Evolutionary conservation across 805 yeast species (phyloP).

Genomic region (Blastobotrys peoriensis): DNA sequence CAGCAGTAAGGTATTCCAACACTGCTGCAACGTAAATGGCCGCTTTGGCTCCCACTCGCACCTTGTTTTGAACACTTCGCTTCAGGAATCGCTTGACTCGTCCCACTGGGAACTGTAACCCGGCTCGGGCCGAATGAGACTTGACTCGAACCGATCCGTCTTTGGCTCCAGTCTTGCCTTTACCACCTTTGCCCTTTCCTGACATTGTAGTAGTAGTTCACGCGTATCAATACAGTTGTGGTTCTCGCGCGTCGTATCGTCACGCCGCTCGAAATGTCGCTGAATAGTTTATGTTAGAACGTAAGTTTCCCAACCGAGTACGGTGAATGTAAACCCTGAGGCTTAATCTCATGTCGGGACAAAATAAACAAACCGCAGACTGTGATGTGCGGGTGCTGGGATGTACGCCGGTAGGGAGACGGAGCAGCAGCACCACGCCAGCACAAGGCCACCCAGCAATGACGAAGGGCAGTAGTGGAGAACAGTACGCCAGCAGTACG

Average conservation of each 20-base stretch:
- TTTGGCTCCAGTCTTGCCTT: slow-evolving; percentile 88
- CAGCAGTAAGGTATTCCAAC: slow-evolving; percentile 92
- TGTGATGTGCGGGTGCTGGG: too few relatives aligned
- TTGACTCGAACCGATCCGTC: slow-evolving; percentile 58
- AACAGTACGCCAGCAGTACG: too few relatives aligned
- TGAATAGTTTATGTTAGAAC: not conserved
- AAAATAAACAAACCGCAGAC: too few relatives aligned
- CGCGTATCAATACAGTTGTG: too few relatives aligned
- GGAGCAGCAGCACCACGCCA: too few relatives aligned
- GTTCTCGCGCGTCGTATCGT: not conserved
- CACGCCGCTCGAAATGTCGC: not conserved
- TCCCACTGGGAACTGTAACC: slow-evolving; percentile 91
- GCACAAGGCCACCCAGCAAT: too few relatives aligned
- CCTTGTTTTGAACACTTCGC: slow-evolving; percentile 78
- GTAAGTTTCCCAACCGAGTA: not conserved
- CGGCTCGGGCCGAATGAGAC: slow-evolving; percentile 92
- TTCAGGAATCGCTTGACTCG: slow-evolving; percentile 96
- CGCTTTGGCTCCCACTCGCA: slow-evolving; percentile 78
- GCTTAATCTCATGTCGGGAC: too few relatives aligned
- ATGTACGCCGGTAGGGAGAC: too few relatives aligned
- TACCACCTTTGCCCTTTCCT: slow-evolving; percentile 92
- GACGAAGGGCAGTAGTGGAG: too few relatives aligned
- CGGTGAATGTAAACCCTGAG: not conserved
- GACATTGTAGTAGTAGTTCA: not conserved
- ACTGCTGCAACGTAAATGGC: slow-evolving; percentile 96